Base-by-base conservation (phyloP, 75 land plant species). In the Sequoia sempervirens region DNA sequence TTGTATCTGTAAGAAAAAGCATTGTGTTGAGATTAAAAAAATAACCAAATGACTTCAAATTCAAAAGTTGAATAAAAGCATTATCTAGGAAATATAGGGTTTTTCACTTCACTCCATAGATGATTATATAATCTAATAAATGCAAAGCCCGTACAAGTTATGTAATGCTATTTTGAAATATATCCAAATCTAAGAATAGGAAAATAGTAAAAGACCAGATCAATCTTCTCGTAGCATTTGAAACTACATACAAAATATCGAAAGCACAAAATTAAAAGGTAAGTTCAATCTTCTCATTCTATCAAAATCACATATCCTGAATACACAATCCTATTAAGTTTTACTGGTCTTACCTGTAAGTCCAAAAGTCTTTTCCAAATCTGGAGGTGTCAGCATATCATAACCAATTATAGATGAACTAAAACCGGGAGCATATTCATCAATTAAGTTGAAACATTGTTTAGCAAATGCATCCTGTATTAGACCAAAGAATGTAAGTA, bases 351-450 rank as follows among this genome's bases (percentile, higher is more conserved):
- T 88, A 96, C 99, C 99, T 85, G 99, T 97, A 3, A 98, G 88
- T 20, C 98, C 95, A 86, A 98, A 88, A 82, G 89, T 91, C 79
- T 87, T 90, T 85, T 98, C 99, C 36, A 98, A 94, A 83, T 98
- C 99, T 30, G 95, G 99, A 78, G 99, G 99, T 72, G 99, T 89
- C 89, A 98, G 81, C 99, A 98, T 96, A 84, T 98, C 99, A 89
- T 94, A 98, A 40, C 88, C 93, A 82, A 98, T 85, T 17, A 98
- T 86, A 56, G 99, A 96, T 83, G 97, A 94, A 78, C 88, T 92
- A 83, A 98, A 98, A n/a, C 99, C 99, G 23, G 99, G 99, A n/a
- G 99, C 99, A 91, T 98, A 94, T 83, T 98, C 98, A 82, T 98
- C 95, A 84, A 98, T 92, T 87, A 98, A 85, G 41, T 82, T 85